Conservation (phyloP, 2,329 filamentous ascomycete genomes). For the Macrophomina tecta region DNA sequence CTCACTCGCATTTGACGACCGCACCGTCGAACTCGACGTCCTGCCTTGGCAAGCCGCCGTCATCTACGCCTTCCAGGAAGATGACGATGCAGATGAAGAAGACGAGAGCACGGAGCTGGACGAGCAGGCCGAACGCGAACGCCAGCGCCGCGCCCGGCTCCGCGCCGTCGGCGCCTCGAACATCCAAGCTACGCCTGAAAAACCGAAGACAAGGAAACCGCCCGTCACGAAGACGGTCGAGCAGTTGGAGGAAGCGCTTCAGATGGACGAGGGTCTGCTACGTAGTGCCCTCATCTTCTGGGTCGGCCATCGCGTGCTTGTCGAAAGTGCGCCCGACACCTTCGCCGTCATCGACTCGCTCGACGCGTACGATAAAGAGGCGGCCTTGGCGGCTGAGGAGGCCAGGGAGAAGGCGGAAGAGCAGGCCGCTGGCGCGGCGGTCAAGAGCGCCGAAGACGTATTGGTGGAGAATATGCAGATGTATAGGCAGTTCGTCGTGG, state of each 20-base stretch:
- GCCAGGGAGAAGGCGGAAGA: conserved; percentile 35
- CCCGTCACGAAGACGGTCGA: conserved; percentile 47
- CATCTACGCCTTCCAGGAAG: conserved; percentile 77
- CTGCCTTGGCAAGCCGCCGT: conserved; percentile 87
- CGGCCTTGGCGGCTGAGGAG: conserved; percentile 47
- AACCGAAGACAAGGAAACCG: background rate
- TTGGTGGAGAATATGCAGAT: conserved; percentile 73
- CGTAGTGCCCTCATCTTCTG: conserved; percentile 72
- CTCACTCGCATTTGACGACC: conserved; percentile 82
- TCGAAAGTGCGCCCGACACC: conserved; percentile 51
- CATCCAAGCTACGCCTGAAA: conserved; percentile 21
- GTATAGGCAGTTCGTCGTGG: conserved; percentile 91
- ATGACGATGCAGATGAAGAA: conserved; percentile 40
- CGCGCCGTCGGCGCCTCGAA: conserved; percentile 45
- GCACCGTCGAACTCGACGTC: conserved; percentile 74
- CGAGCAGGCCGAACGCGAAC: conserved; percentile 32
- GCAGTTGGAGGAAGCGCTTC: conserved; percentile 60
- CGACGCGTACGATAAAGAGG: conserved; percentile 37
- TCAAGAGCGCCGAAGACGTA: conserved; percentile 60
- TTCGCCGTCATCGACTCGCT: conserved; percentile 71
- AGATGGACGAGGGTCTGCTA: conserved; percentile 77
- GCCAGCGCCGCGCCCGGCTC: conserved; percentile 32
- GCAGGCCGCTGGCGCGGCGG: conserved; percentile 53
- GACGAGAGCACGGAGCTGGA: background rate
- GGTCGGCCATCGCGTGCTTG: conserved; percentile 70